Conservation (phyloP, 768 basidiomycete genomes). For the Termitomyces sp. region DNA sequence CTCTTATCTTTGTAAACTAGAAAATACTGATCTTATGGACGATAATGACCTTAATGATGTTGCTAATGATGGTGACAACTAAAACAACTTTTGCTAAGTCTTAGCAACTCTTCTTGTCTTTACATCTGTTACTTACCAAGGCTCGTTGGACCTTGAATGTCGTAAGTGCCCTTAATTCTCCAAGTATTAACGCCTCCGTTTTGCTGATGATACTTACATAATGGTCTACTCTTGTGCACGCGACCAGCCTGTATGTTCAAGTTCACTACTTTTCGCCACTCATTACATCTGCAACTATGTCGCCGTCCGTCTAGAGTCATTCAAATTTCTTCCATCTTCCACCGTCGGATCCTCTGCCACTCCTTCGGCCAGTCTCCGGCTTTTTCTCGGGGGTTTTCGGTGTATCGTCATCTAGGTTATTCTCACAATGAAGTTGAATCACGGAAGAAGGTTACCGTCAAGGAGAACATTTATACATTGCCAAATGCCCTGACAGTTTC, state of each 20-base stretch:
- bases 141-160: too few species aligned
- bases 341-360: not conserved
- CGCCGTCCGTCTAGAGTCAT: not conserved
- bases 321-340: not conserved
- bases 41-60: too few species aligned
- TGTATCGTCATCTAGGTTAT: slow-evolving; percentile 9
- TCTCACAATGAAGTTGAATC: slow-evolving; percentile 9
- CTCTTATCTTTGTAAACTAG: too few species aligned
- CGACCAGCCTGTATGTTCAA: slow-evolving; percentile 7
- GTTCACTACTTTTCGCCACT: slow-evolving; percentile 5
- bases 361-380: not conserved
- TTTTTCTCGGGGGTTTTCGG: slow-evolving; percentile 17
- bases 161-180: too few species aligned
- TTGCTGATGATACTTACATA: not conserved
- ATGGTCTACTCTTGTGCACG: not conserved
- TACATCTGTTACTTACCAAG: too few species aligned
- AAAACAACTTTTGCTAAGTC: too few species aligned
- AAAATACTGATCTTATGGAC: too few species aligned
- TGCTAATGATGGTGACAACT: too few species aligned
- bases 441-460: slow-evolving; percentile 29
- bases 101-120: too few species aligned
- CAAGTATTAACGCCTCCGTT: too few species aligned
- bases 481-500: slow-evolving; percentile 89
- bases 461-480: slow-evolving; percentile 91
- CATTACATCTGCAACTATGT: slow-evolving; percentile 3